A percentile compares a stretch with the other conserved stretches of the same genome.
phyloP scores from a whole-genome alignment of 208 protist species.

The Strigomonas culicis region DNA sequence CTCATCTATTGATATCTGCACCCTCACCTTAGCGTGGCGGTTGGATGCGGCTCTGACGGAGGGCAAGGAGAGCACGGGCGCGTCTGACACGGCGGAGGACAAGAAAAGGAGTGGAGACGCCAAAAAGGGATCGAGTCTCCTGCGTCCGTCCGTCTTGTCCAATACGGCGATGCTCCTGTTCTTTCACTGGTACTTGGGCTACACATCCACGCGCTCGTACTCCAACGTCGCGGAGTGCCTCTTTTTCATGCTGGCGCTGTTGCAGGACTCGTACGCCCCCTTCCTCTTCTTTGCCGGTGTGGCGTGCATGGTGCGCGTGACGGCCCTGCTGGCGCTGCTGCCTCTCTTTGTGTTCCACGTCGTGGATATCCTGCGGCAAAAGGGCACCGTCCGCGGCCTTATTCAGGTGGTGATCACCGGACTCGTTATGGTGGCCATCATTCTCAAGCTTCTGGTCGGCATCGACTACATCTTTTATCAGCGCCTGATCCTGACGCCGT shows the following conservation, averaged over 20 bases:
- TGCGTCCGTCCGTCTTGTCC: neutral
- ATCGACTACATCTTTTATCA: constrained; percentile 65
- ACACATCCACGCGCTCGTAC: constrained; percentile 37
- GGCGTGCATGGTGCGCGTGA: constrained; percentile 59
- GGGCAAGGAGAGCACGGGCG: neutral
- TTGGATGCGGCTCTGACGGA: constrained; percentile 18
- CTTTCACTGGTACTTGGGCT: neutral
- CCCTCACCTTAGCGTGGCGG: constrained; percentile 17
- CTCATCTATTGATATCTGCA: constrained; percentile 9
- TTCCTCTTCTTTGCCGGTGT: constrained; percentile 64
- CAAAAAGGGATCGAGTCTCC: constrained; percentile 2
- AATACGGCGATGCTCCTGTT: neutral
- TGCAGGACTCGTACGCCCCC: constrained; percentile 31
- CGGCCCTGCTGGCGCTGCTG: constrained; percentile 46
- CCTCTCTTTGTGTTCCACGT: constrained; percentile 46
- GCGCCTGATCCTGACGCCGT: constrained; percentile 46
- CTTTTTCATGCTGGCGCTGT: constrained; percentile 45
- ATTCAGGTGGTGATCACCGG: constrained; percentile 14
- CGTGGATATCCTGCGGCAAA: neutral
- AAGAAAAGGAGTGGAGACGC: neutral
- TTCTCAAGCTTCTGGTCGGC: constrained; percentile 17
- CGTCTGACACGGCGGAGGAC: neutral
- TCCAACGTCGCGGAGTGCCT: constrained; percentile 73
- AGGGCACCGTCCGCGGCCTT: constrained; percentile 14
- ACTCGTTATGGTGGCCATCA: constrained; percentile 20